Percentiles rank a stretch among this genome's conserved stretches.
Evolutionary conservation across 768 basidiomycete species (phyloP).

Genomic region (Psilocybe azurescens): DNA sequence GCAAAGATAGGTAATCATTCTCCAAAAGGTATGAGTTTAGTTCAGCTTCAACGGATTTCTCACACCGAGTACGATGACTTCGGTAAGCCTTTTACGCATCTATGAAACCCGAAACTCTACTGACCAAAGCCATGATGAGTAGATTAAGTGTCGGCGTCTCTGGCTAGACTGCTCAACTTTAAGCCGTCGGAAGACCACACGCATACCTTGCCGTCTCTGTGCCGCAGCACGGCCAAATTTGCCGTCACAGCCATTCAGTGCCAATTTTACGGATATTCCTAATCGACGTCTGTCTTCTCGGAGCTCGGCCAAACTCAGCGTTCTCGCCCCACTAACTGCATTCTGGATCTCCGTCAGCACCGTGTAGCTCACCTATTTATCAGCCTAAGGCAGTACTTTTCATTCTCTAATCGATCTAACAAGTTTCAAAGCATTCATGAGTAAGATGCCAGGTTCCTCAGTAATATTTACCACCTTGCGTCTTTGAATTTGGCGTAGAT

Average conservation of each 20-base stretch:
- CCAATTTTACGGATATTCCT: slow-evolving; percentile 1
- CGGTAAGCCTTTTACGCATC: no score
- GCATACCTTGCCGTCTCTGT: no score
- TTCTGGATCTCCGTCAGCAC: background rate
- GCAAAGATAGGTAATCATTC: no score
- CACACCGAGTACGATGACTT: no score
- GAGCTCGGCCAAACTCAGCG: background rate
- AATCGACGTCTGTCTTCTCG: slow-evolving; percentile 1
- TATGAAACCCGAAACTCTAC: no score
- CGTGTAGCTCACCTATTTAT: background rate
- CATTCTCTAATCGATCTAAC: background rate
- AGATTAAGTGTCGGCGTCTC: no score
- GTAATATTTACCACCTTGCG: background rate
- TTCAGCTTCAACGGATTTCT: no score
- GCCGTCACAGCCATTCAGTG: background rate
- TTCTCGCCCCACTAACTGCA: background rate
- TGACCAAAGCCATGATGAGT: no score
- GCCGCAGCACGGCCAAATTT: no score
- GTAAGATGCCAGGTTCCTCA: background rate
- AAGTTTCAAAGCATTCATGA: background rate
- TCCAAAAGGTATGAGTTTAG: no score
- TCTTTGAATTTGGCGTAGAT: background rate
- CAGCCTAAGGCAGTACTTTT: background rate
- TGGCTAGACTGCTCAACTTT: no score
- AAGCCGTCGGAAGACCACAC: no score